A percentile compares a stretch with the other conserved stretches of the same genome.
phyloP scores from a whole-genome alignment of 106 monocot species.

The Alisma plantagoaquatica region DNA sequence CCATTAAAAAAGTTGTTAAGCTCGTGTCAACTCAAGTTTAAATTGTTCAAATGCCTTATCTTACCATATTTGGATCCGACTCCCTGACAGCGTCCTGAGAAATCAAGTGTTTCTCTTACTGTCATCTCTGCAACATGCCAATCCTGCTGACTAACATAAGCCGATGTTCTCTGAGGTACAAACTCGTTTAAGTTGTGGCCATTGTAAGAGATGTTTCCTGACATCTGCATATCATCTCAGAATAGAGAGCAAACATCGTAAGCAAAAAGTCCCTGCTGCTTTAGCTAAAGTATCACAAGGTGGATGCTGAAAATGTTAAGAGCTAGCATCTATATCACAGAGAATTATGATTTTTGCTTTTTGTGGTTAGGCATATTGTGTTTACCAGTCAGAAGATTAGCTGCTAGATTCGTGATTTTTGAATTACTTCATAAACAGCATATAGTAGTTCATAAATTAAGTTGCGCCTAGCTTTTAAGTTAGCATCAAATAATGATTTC shows the following conservation, averaged over 20 bases:
- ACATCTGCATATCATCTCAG: constrained; percentile 35
- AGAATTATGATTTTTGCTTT: background rate
- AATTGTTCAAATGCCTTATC: background rate
- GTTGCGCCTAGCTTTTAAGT: too few relatives aligned
- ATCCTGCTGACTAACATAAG: constrained; percentile 98
- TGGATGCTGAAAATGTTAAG: background rate
- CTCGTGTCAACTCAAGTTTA: background rate
- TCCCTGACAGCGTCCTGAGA: constrained; percentile 89
- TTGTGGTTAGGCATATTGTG: background rate
- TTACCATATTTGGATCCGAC: constrained; percentile 98
- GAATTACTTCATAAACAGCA: too few relatives aligned
- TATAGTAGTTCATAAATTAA: too few relatives aligned
- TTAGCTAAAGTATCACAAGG: background rate
- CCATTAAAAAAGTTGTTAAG: background rate
- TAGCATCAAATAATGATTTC: too few relatives aligned
- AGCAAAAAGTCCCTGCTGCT: background rate
- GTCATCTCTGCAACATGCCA: constrained; percentile 90
- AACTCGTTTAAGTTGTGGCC: constrained; percentile 78
- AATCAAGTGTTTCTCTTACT: constrained; percentile 89
- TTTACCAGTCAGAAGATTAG: constrained; percentile 1
- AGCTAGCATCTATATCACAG: background rate
- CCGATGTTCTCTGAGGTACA: constrained; percentile 95
- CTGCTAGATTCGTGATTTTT: too few relatives aligned
- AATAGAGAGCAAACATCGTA: background rate
- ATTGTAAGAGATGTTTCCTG: constrained; percentile 86